Percentiles rank a stretch among this genome's conserved stretches.
phyloP scores from a whole-genome alignment of 768 basidiomycete genomes.

The Sistotremastrum niveocremeum region DNA sequence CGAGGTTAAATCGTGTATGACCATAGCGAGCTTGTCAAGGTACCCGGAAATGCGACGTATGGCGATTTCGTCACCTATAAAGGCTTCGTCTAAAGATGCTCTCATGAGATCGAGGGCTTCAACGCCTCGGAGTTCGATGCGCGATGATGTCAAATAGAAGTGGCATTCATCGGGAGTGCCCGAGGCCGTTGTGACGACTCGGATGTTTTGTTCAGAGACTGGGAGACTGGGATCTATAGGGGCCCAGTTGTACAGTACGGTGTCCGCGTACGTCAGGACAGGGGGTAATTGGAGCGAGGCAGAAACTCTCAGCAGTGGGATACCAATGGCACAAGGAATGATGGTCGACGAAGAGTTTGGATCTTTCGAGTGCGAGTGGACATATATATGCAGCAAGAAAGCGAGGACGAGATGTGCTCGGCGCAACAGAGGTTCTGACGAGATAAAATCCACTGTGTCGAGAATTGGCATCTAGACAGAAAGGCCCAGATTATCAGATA shows the following conservation, averaged over 20 bases:
- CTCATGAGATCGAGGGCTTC: constrained; percentile 80
- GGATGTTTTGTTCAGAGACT: constrained; percentile 31
- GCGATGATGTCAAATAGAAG: constrained; percentile 77
- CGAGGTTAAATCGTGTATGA: constrained; percentile 49
- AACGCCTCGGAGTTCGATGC: constrained; percentile 78
- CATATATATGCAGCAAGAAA: constrained; percentile 66
- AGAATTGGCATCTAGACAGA: constrained; percentile 39
- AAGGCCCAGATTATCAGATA: constrained; percentile 2
- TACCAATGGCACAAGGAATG: constrained; percentile 57
- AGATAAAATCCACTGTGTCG: constrained; percentile 28
- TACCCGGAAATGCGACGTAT: constrained; percentile 39
- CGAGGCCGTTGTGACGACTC: constrained; percentile 60
- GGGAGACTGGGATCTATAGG: not conserved
- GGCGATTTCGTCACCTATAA: constrained; percentile 46
- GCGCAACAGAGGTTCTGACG: constrained; percentile 44
- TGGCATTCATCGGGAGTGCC: constrained; percentile 67
- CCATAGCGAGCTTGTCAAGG: constrained; percentile 43
- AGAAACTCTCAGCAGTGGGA: constrained; percentile 66
- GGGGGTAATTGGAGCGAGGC: constrained; percentile 69
- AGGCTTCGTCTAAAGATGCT: constrained; percentile 74
- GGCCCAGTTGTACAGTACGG: constrained; percentile 79
- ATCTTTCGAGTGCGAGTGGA: constrained; percentile 34
- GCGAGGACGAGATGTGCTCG: constrained; percentile 63
- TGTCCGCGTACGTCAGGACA: constrained; percentile 81
- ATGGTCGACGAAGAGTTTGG: constrained; percentile 27